Evolutionary conservation across 192 early-diverging fungal species (phyloP), one percentile per base, ranked within the genome.

Genomic region (Obelidium mucronatum): DNA sequence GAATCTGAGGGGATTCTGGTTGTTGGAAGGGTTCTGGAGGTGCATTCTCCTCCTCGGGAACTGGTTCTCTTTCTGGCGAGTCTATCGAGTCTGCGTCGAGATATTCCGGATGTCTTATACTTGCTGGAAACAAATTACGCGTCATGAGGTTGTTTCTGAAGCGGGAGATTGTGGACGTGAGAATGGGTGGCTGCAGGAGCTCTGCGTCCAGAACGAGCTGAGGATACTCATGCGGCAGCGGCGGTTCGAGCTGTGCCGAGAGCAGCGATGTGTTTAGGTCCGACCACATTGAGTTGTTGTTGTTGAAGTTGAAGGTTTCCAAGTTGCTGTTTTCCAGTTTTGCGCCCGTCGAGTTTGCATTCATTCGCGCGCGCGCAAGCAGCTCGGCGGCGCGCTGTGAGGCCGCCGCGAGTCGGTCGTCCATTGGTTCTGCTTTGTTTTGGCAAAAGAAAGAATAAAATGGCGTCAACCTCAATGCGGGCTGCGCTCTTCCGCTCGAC

Each of bases 401-500:
- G 11, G 44, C 44, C 19, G 44, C 44, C 19, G 44, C 44, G 44
- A 48, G 8, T 48, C 44, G 44, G 11, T 48, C 11, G 8, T 48
- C 44, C 8, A 48, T 15, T 19, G 44, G 44, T n/a, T n/a, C n/a
- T n/a, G n/a, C n/a, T n/a, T n/a, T n/a, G n/a, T n/a, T n/a, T n/a
- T n/a, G n/a, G 44, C 44, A 58, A 58, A 58, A 28, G 17, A 58
- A 58, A 8, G 6, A 22, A 58, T 24, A 8, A 58, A 58, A 58
- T n/a, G n/a, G n/a, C n/a, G n/a, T n/a, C n/a, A 31, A 31, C 55
- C 5, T 24, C 26, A 26, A 74, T 74, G 73, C 73, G 73, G 17
- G 73, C 73, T 24, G 73, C 61, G 24, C 60, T 74, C 13, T 63
- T 74, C 73, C 58, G 61, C 13, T 48, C 73, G 34, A 61, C 58